Percentiles rank a stretch among this genome's conserved stretches.
These are phyloP conservation scores for Sesbania bispinosa DNA, from an alignment of 306 rosid species.

Conservation along the genomic window DNA sequence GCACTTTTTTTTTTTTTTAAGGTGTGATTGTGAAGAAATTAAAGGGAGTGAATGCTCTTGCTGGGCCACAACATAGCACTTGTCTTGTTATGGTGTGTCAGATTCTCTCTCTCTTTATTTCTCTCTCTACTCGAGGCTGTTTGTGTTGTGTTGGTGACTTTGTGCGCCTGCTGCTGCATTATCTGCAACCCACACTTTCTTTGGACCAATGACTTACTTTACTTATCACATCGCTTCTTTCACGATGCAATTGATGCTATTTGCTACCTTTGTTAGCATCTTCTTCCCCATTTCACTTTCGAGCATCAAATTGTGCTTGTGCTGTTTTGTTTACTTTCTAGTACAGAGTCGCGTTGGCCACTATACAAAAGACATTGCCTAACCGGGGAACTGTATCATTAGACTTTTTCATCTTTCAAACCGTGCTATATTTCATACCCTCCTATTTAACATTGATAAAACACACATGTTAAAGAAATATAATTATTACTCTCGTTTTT, in stretches of 20 bases:
- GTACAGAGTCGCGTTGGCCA: constrained; percentile 25
- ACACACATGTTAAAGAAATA: too few relatives aligned
- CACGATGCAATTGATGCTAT: constrained; percentile 21
- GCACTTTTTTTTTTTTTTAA: constrained; percentile 2
- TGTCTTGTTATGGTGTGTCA: constrained; percentile 48
- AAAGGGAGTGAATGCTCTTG: constrained; percentile 52
- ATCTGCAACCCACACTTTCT: constrained; percentile 34
- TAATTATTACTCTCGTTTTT: too few relatives aligned
- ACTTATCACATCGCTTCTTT: not conserved
- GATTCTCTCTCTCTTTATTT: constrained; percentile 48
- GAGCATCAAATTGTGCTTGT: constrained; percentile 28
- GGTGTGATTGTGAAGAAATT: constrained; percentile 16
- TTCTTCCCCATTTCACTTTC: constrained; percentile 11
- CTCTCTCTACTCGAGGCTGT: constrained; percentile 21
- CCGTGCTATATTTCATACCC: too few relatives aligned
- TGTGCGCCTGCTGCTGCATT: constrained; percentile 47
- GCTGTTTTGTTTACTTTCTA: constrained; percentile 13
- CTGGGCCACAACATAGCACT: constrained; percentile 53
- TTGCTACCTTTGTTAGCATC: constrained; percentile 33
- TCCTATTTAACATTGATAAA: too few relatives aligned
- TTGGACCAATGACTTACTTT: constrained; percentile 24
- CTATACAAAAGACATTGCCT: not conserved
- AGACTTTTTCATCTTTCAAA: constrained; percentile 13
- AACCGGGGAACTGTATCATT: not conserved
- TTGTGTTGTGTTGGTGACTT: constrained; percentile 22